Evolutionary conservation across 2,329 filamentous ascomycete species (phyloP).

Genomic region (Botrytis sinoallii): DNA sequence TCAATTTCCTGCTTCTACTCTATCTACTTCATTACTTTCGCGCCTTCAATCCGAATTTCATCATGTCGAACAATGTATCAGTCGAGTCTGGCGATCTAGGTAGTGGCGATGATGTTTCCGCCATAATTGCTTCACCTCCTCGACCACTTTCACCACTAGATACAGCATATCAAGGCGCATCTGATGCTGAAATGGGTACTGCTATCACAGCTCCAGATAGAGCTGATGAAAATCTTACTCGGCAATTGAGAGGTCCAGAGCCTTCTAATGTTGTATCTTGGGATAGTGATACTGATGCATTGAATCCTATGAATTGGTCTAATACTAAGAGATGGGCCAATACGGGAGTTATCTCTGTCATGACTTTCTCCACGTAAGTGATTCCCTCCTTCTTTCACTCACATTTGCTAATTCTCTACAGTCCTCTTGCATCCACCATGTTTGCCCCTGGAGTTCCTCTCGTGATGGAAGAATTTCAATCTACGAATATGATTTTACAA

Average conservation of each 20-base stretch:
- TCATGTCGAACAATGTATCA: not conserved
- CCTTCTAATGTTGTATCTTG: slow-evolving; percentile 74
- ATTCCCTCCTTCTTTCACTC: not conserved
- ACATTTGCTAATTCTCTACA: slow-evolving; percentile 16
- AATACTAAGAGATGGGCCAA: not conserved
- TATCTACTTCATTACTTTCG: not conserved
- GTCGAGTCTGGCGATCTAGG: not conserved
- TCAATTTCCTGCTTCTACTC: too few relatives aligned
- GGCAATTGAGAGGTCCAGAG: not conserved
- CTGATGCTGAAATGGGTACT: not conserved
- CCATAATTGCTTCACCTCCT: not conserved
- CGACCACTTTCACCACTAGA: not conserved
- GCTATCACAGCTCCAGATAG: too few relatives aligned
- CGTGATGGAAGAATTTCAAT: slow-evolving; percentile 46
- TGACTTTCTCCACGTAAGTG: slow-evolving; percentile 10
- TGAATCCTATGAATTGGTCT: slow-evolving; percentile 47
- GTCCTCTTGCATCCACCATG: slow-evolving; percentile 47
- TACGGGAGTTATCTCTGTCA: not conserved
- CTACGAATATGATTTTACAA: slow-evolving; percentile 44
- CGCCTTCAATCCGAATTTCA: not conserved
- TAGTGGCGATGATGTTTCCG: not conserved
- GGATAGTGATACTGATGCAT: slow-evolving; percentile 36
- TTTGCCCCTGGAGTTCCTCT: slow-evolving; percentile 49
- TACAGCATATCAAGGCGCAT: not conserved
- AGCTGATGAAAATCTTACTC: not conserved